A percentile compares a stretch with the other conserved stretches of the same genome.
Evolutionary conservation across 1,284 basidiomycete genomes (phyloP).

Genomic region (Papiliotrema nemorosa): DNA sequence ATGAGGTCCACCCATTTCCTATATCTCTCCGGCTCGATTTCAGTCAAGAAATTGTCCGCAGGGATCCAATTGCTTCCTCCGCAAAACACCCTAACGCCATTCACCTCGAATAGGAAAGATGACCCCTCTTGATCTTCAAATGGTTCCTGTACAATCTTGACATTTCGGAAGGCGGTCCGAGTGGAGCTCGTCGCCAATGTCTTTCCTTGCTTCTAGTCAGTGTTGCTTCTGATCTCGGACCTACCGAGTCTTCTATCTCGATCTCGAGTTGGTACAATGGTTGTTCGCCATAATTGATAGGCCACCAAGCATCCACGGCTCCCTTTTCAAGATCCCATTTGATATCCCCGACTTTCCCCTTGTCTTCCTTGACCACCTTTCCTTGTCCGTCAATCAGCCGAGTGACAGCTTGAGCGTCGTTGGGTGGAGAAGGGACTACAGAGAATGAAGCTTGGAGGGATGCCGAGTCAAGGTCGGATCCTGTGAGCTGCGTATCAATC

Average conservation of each 20-base stretch:
- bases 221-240: constrained; percentile 5
- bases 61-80: constrained; percentile 95
- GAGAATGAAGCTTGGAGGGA: constrained; percentile 13
- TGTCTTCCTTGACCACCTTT: constrained; percentile 24
- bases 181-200: constrained; percentile 24
- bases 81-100: constrained; percentile 80
- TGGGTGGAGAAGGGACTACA: not conserved
- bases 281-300: constrained; percentile 75
- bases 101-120: constrained; percentile 83
- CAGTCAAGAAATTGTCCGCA: constrained; percentile 79
- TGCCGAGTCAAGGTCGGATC: constrained; percentile 14
- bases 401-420: not conserved
- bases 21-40: constrained; percentile 56
- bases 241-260: constrained; percentile 57
- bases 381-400: not conserved
- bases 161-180: constrained; percentile 69
- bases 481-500: constrained; percentile 26
- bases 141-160: constrained; percentile 67
- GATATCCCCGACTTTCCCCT: constrained; percentile 48
- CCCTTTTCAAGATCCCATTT: constrained; percentile 58
- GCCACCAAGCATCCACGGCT: constrained; percentile 66
- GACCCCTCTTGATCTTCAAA: constrained; percentile 68
- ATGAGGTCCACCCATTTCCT: constrained; percentile 51
- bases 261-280: constrained; percentile 66
- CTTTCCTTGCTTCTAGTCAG: not conserved